Percentiles rank a stretch among this genome's conserved stretches.
These are phyloP conservation scores for Oryza punctata DNA, from an alignment of 176 grass and related monocot genomes.

Conservation along the genomic window DNA sequence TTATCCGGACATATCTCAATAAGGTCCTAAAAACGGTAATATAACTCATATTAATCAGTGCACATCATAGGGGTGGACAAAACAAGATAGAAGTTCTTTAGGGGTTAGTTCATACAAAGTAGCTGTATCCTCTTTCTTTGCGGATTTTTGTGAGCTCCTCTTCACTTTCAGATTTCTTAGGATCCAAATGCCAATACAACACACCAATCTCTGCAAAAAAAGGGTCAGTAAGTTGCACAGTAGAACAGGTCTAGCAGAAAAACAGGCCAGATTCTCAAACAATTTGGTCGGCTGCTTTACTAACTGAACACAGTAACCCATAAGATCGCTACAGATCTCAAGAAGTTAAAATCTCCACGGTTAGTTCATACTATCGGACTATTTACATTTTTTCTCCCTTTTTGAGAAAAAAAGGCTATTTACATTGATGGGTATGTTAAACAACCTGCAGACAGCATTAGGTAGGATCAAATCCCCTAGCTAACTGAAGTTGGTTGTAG, in stretches of 20 bases:
- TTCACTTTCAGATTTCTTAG: conserved; percentile 68
- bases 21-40: conserved; percentile 59
- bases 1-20: conserved; percentile 77
- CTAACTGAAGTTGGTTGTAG: too few species aligned
- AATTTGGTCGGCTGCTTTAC: neutral
- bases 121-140: conserved; percentile 81
- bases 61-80: neutral
- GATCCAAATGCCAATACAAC: conserved; percentile 81
- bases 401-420: neutral
- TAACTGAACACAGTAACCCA: neutral
- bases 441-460: too few species aligned
- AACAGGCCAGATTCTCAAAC: neutral
- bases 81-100: neutral
- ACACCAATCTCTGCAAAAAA: conserved; percentile 76
- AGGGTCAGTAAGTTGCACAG: neutral
- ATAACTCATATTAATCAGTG: conserved; percentile 4
- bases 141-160: conserved; percentile 75
- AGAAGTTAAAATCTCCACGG: neutral
- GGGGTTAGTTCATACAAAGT: conserved; percentile 53
- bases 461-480: too few species aligned
- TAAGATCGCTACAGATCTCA: neutral
- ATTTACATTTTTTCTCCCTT: too few species aligned
- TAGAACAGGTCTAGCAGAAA: neutral
- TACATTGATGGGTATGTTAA: neutral
- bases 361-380: neutral